A percentile compares a stretch with the other conserved stretches of the same genome.
phyloP scores from a whole-genome alignment of 352 stramenopile genomes.

The Peronospora destructor region DNA sequence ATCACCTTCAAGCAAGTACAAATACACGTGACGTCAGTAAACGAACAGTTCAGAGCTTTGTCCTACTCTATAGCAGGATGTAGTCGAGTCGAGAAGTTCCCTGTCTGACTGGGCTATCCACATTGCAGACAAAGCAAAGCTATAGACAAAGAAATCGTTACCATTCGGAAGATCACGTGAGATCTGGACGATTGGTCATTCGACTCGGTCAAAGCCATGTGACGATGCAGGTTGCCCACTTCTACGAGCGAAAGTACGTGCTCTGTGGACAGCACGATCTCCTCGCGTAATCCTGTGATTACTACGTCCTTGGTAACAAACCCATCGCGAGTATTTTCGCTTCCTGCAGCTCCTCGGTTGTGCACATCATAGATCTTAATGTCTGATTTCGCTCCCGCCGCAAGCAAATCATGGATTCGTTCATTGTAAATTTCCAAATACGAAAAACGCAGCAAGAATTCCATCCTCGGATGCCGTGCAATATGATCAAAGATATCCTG shows the following conservation, averaged over 20 bases:
- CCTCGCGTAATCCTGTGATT: slow-evolving; percentile 76
- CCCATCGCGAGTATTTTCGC: slow-evolving; percentile 14
- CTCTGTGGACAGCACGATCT: slow-evolving; percentile 69
- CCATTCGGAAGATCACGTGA: slow-evolving; percentile 73
- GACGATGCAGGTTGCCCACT: slow-evolving; percentile 64
- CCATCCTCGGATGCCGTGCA: slow-evolving; percentile 38
- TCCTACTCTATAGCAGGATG: slow-evolving; percentile 19
- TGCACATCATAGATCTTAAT: slow-evolving; percentile 74
- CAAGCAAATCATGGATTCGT: slow-evolving; percentile 93
- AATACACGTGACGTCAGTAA: slow-evolving; percentile 17
- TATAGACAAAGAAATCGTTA: slow-evolving; percentile 16
- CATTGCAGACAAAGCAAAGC: slow-evolving; percentile 10
- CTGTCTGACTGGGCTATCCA: slow-evolving; percentile 21
- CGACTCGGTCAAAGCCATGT: slow-evolving; percentile 65
- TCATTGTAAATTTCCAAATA: slow-evolving; percentile 99
- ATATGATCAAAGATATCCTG: slow-evolving; percentile 86
- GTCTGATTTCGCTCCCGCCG: slow-evolving; percentile 47
- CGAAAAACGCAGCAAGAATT: slow-evolving; percentile 82
- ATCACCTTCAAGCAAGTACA: slow-evolving; percentile 42
- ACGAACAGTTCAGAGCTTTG: slow-evolving; percentile 18
- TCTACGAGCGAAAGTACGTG: slow-evolving; percentile 85
- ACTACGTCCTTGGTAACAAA: slow-evolving; percentile 74
- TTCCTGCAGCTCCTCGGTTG: slow-evolving; percentile 29
- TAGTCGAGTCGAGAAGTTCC: slow-evolving; percentile 8
- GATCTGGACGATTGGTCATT: slow-evolving; percentile 77